These are phyloP conservation scores for Neurospora sp. DNA, from an alignment of 495 filamentous ascomycete species.

Conservation along the genomic window DNA sequence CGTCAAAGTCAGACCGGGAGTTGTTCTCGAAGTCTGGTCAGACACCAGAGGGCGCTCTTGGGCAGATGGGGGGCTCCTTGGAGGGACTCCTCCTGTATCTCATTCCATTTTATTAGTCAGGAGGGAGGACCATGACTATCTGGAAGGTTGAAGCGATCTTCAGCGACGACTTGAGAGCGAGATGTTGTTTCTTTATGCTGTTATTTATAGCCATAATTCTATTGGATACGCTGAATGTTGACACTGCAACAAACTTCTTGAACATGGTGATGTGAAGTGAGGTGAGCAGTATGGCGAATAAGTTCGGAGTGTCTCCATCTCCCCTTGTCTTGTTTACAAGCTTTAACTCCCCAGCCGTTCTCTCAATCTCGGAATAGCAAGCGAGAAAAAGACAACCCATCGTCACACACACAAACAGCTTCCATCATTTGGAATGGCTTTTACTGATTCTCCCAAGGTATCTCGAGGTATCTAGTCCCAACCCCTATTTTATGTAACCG, in stretches of 20 bases:
- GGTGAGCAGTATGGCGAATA: neutral
- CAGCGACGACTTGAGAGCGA: neutral
- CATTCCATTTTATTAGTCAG: neutral
- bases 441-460: neutral
- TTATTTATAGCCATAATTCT: neutral
- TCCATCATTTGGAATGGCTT: neutral
- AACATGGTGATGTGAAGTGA: neutral
- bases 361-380: too few species aligned
- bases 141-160: neutral
- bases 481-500: neutral
- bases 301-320: too few species aligned
- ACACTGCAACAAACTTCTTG: neutral
- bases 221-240: neutral
- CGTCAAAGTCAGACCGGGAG: neutral
- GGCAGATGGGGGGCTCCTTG: neutral
- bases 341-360: neutral
- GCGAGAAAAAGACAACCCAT: too few species aligned
- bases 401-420: too few species aligned
- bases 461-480: neutral
- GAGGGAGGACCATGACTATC: neutral
- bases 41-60: neutral
- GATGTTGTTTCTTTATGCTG: neutral
- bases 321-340: neutral
- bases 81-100: neutral
- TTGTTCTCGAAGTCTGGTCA: neutral